Conservation (phyloP, 2,329 filamentous ascomycete genomes). For the Diaporthe aspalathi region DNA sequence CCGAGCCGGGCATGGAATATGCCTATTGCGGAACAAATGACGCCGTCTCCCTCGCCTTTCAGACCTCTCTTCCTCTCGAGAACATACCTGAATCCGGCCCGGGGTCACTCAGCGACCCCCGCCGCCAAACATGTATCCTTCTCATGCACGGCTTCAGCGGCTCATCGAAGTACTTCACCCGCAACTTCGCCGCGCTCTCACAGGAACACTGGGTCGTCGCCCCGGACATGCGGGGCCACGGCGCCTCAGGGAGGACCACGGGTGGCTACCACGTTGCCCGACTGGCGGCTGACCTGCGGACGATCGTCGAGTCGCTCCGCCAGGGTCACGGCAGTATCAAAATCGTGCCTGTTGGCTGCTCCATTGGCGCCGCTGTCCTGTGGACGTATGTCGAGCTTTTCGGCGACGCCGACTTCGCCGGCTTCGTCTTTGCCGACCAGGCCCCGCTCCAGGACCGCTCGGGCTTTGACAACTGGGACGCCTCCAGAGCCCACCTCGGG, state of each 20-base stretch:
- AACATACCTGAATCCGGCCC: slow-evolving; percentile 26
- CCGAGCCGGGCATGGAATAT: slow-evolving; percentile 47
- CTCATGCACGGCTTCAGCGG: slow-evolving; percentile 56
- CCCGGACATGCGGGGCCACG: slow-evolving; percentile 55
- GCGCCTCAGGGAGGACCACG: slow-evolving; percentile 46
- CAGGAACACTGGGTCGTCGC: slow-evolving; percentile 51
- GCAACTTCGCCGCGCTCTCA: slow-evolving; percentile 48
- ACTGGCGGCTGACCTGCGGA: slow-evolving; percentile 51
- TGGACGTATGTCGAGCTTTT: slow-evolving; percentile 56
- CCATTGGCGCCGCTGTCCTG: slow-evolving; percentile 54
- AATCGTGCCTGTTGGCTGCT: slow-evolving; percentile 53
- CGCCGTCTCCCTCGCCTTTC: slow-evolving; percentile 49
- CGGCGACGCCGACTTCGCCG: slow-evolving; percentile 47
- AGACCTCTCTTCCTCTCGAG: slow-evolving; percentile 49
- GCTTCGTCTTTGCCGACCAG: slow-evolving; percentile 54
- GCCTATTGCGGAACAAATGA: slow-evolving; percentile 47
- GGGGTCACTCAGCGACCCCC: slow-evolving; percentile 34
- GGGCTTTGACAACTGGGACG: slow-evolving; percentile 48
- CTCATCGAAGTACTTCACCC: slow-evolving; percentile 52
- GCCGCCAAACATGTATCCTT: slow-evolving; percentile 46
- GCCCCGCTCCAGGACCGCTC: slow-evolving; percentile 54
- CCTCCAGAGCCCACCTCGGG: slow-evolving; percentile 47
- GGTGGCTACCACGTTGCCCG: slow-evolving; percentile 56
- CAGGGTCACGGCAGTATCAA: slow-evolving; percentile 26
- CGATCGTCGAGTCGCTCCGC: slow-evolving; percentile 47